Evolutionary conservation across 371 early-diverging fungal genomes (phyloP), one percentile per base, ranked within the genome.

Genomic region (Capillidium rhysosporum): DNA sequence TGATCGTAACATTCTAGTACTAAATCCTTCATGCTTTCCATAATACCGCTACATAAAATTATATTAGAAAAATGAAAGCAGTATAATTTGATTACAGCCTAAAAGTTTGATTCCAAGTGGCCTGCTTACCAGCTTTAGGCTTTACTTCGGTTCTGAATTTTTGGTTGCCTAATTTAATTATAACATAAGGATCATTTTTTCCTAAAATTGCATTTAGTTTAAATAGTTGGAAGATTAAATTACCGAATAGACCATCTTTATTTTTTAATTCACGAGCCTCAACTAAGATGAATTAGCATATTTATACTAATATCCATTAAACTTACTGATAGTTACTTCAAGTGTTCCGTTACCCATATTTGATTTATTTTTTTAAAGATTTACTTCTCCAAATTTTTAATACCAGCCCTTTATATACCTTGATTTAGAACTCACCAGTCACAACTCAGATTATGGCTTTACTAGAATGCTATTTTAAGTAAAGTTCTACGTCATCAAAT

Each of bases 321-420:
- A 29, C 40, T 51, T 51, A 51, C 51, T 38, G 24, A 51, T 38
- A 51, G 34, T 51, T 25, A 51, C 51, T 51, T 51, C 51, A 20
- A 51, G 28, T 8, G 51, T 51, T 39, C 51, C 51, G 29, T 23
- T 26, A 47, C 26, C 26, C 48, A 47, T 47, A 8, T 2, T 29
- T 18, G 25, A 47, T 23, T 47, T 16, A 26, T 26, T 4, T 43
- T 74, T 10, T 79, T 76, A 34, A 34, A 34, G 12, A 34, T 12
- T 34, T n/a, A n/a, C n/a, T 34, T 34, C 7, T 4, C 4, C 12
- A 34, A 7, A 34, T 4, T 4, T 12, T 34, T 34, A 12, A 34
- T 4, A 12, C 4, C 34, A 12, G 34, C 34, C 34, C 12, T 34
- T 34, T 34, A 34, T 34, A 34, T 12, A 34, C 34, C 34, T 34